phyloP scores from a whole-genome alignment of 1,139 yeast genomes.

The Yamadazyma siamensis region DNA sequence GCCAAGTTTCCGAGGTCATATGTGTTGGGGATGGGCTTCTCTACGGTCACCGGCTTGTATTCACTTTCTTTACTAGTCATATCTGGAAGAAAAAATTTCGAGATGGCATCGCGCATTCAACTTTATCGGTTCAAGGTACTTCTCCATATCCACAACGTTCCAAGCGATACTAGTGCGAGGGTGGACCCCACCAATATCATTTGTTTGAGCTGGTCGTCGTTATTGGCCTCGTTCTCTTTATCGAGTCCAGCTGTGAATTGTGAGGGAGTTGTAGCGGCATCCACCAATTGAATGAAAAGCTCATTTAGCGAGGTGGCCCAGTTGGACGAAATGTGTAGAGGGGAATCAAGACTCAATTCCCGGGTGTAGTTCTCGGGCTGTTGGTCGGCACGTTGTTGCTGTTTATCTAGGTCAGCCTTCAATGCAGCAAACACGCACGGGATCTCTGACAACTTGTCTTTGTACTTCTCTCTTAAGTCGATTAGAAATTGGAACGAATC shows the following conservation, averaged over 20 bases:
- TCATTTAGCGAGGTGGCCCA: conserved; percentile 90
- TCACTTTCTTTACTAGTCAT: conserved; percentile 15
- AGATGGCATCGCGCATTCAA: not conserved
- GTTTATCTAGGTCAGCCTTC: conserved; percentile 93
- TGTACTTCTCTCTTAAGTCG: conserved; percentile 58
- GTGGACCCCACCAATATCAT: conserved; percentile 64
- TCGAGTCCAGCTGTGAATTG: conserved; percentile 79
- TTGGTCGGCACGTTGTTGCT: conserved; percentile 79
- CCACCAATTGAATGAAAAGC: conserved; percentile 80
- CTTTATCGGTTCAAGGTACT: conserved; percentile 24
- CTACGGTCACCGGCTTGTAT: conserved; percentile 75
- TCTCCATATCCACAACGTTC: conserved; percentile 60
- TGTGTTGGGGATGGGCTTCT: conserved; percentile 80
- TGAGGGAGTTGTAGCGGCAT: conserved; percentile 80
- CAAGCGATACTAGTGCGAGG: conserved; percentile 57
- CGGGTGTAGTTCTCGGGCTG: conserved; percentile 89
- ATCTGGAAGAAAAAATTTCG: conserved; percentile 18
- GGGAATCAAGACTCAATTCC: conserved; percentile 55
- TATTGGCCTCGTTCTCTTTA: conserved; percentile 54
- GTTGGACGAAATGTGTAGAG: conserved; percentile 81
- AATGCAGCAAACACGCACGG: conserved; percentile 89
- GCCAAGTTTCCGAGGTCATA: conserved; percentile 87
- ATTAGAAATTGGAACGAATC: conserved; percentile 85
- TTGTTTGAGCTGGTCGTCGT: conserved; percentile 45
- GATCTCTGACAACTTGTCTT: conserved; percentile 53